Conservation (phyloP, 352 stramenopile species). For the Globisporangium lucens region DNA sequence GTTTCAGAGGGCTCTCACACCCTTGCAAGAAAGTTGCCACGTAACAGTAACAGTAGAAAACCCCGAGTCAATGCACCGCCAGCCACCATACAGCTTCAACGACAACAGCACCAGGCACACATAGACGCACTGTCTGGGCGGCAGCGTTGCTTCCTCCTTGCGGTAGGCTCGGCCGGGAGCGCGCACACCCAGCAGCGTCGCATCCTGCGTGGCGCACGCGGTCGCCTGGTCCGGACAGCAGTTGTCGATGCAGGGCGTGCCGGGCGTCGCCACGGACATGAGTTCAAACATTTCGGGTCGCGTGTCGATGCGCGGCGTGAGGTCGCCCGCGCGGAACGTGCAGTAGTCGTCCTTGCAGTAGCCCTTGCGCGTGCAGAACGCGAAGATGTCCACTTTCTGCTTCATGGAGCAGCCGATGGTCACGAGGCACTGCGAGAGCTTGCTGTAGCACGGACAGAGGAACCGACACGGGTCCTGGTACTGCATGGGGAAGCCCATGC, state of each 20-base stretch:
- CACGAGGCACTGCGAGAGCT: constrained; percentile 61
- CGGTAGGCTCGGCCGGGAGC: constrained; percentile 44
- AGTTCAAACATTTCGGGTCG: constrained; percentile 61
- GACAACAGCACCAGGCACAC: background rate
- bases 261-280: constrained; percentile 46
- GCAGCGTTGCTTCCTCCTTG: constrained; percentile 49
- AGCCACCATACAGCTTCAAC: constrained; percentile 1
- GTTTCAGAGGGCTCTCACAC: no score
- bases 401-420: constrained; percentile 59
- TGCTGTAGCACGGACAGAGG: constrained; percentile 76
- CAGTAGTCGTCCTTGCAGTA: constrained; percentile 85
- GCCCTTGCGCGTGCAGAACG: constrained; percentile 66
- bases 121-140: constrained; percentile 52
- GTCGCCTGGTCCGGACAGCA: constrained; percentile 40
- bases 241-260: constrained; percentile 59
- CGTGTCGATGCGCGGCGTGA: constrained; percentile 47
- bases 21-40: no score
- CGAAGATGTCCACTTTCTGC: constrained; percentile 59
- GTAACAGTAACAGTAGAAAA: no score
- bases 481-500: constrained; percentile 43
- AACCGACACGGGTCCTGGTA: constrained; percentile 57
- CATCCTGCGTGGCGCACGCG: constrained; percentile 40
- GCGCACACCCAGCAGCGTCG: constrained; percentile 41
- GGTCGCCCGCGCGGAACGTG: constrained; percentile 53
- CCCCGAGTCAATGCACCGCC: no score